phyloP scores from a whole-genome alignment of 345 rosid species.

The Eucalyptus urophylla region DNA sequence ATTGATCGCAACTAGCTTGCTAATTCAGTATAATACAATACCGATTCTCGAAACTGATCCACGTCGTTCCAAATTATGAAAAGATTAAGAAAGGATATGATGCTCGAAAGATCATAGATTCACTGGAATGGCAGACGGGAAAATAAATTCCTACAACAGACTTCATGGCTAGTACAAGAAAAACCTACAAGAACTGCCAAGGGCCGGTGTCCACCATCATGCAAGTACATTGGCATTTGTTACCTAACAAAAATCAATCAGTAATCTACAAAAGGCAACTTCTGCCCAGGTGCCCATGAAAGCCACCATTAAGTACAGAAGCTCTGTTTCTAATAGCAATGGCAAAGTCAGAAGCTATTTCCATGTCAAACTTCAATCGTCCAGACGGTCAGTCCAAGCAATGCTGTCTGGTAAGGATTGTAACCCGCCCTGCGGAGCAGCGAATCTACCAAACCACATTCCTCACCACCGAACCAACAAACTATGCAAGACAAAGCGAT shows the following conservation, averaged over 20 bases:
- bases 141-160: not conserved
- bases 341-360: not conserved
- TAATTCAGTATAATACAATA: not conserved
- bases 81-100: not conserved
- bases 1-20: not conserved
- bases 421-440: not conserved
- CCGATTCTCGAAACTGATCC: not conserved
- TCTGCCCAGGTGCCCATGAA: not conserved
- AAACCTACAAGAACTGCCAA: not conserved
- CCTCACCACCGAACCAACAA: not conserved
- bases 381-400: not conserved
- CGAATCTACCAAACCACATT: not conserved
- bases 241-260: not conserved
- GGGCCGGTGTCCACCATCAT: no score
- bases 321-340: not conserved
- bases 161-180: not conserved
- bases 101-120: not conserved
- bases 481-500: not conserved
- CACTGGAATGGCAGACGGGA: not conserved
- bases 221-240: not conserved
- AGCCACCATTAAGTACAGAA: not conserved
- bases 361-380: not conserved
- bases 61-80: not conserved
- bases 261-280: not conserved
- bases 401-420: not conserved